Conservation (phyloP, 352 stramenopile species). For the Halophytophthora batemanensis region DNA sequence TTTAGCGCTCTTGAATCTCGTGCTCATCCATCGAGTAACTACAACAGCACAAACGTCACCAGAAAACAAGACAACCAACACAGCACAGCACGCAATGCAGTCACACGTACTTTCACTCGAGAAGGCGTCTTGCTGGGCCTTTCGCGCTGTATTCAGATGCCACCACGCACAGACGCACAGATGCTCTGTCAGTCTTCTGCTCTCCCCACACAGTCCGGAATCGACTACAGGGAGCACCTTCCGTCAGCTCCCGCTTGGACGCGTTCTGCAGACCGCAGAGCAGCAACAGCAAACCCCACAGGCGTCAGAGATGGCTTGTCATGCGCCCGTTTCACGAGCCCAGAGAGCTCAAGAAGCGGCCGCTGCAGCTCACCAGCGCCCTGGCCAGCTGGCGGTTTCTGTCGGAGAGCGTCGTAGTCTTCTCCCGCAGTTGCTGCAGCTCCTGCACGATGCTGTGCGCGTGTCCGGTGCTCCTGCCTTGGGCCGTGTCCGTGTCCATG, state of each 20-base stretch:
- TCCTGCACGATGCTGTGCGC: slow-evolving; percentile 66
- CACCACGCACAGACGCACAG: too few relatives aligned
- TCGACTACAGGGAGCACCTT: slow-evolving; percentile 20
- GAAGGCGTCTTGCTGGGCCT: slow-evolving; percentile 22
- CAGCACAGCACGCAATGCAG: neutral
- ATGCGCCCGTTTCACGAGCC: neutral
- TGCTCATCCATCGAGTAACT: slow-evolving; percentile 35
- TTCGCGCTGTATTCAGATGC: slow-evolving; percentile 17
- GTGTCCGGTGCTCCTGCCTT: slow-evolving; percentile 36
- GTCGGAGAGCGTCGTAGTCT: slow-evolving; percentile 36
- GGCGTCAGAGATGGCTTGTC: slow-evolving; percentile 1
- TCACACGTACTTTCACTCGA: slow-evolving; percentile 27
- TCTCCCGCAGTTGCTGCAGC: slow-evolving; percentile 47
- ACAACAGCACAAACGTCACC: slow-evolving; percentile 4
- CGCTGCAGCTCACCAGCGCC: slow-evolving; percentile 37
- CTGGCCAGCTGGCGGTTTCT: slow-evolving; percentile 68
- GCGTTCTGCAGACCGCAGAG: too few relatives aligned
- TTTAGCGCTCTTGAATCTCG: slow-evolving; percentile 11
- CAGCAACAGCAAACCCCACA: neutral
- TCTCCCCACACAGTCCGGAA: neutral
- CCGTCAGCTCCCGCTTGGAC: slow-evolving; percentile 50
- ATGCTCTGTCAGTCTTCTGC: slow-evolving; percentile 1
- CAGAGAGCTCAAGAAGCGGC: too few relatives aligned
- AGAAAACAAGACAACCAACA: neutral
- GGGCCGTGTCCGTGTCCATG: slow-evolving; percentile 18